phyloP scores from a whole-genome alignment of 1,284 basidiomycete species.

The Apiotrichum veenhuisii region DNA sequence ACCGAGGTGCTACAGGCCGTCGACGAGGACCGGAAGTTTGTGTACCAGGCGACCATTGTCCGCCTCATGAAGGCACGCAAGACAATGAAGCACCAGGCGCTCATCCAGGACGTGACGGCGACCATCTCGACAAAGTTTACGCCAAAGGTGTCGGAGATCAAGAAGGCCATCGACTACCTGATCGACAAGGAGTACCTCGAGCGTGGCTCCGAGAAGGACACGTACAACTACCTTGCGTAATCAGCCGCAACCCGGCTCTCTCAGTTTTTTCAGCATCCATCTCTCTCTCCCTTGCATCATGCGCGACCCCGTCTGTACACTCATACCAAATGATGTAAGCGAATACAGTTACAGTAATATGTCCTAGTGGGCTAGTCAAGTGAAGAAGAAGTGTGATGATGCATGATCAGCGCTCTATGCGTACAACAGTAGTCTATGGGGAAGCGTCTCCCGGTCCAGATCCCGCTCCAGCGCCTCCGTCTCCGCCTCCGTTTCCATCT shows the following conservation, averaged over 20 bases:
- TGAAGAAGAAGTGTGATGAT: not conserved
- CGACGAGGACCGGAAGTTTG: constrained; percentile 94
- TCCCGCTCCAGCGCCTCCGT: not conserved
- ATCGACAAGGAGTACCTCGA: constrained; percentile 98
- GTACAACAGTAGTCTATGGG: not conserved
- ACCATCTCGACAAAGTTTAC: constrained; percentile 64
- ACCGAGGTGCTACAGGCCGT: constrained; percentile 90
- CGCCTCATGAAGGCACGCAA: constrained; percentile 96
- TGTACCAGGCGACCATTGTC: constrained; percentile 96
- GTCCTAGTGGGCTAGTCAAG: not conserved
- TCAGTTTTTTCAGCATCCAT: not conserved
- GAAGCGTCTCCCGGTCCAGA: no score
- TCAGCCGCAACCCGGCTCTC: constrained; percentile 7
- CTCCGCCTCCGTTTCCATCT: not conserved
- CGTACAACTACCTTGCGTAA: constrained; percentile 31
- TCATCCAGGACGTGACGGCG: constrained; percentile 89
- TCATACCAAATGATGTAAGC: constrained; percentile 6
- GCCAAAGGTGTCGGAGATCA: constrained; percentile 46
- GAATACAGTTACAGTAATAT: constrained; percentile 1
- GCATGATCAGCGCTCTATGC: not conserved
- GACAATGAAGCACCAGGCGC: constrained; percentile 91
- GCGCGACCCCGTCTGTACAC: constrained; percentile 1
- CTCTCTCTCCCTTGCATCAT: not conserved
- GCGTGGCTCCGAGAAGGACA: constrained; percentile 66
- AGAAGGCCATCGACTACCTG: constrained; percentile 89